A percentile compares a stretch with the other conserved stretches of the same genome.
phyloP scores from a whole-genome alignment of 148 eudicot species.

The Heliamphora exappendiculata region DNA sequence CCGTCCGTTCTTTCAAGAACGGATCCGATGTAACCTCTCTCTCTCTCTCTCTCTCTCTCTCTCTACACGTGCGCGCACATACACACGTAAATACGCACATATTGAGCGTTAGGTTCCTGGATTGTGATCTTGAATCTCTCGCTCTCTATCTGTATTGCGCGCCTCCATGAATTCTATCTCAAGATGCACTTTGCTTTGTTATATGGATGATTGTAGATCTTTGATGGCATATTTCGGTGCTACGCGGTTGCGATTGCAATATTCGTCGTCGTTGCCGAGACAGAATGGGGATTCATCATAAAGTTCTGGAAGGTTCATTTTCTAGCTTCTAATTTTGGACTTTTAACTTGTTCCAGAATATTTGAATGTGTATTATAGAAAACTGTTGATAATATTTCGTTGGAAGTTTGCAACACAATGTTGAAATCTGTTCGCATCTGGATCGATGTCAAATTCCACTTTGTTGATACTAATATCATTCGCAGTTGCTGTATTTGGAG shows the following conservation, averaged over 20 bases:
- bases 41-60: neutral
- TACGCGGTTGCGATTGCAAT: constrained; percentile 67
- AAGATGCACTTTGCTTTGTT: neutral
- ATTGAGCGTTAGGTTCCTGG: neutral
- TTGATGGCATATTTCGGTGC: constrained; percentile 88
- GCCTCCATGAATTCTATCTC: neutral
- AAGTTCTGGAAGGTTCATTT: constrained; percentile 61
- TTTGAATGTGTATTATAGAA: neutral
- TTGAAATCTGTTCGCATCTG: neutral
- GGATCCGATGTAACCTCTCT: constrained; percentile 48
- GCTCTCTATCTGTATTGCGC: neutral
- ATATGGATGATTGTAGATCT: constrained; percentile 35
- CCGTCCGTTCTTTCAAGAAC: constrained; percentile 61
- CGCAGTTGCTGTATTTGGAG: neutral
- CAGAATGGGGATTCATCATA: constrained; percentile 71
- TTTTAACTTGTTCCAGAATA: neutral
- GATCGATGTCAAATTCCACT: neutral
- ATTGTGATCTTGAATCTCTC: neutral
- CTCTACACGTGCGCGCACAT: no score
- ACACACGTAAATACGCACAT: neutral
- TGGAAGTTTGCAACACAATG: no score
- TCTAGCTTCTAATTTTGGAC: neutral
- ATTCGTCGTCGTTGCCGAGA: constrained; percentile 71
- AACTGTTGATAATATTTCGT: neutral
- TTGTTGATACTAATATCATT: neutral